Base-by-base conservation (phyloP, 2,329 filamentous ascomycete species). In the Hymenoscyphus albidus region DNA sequence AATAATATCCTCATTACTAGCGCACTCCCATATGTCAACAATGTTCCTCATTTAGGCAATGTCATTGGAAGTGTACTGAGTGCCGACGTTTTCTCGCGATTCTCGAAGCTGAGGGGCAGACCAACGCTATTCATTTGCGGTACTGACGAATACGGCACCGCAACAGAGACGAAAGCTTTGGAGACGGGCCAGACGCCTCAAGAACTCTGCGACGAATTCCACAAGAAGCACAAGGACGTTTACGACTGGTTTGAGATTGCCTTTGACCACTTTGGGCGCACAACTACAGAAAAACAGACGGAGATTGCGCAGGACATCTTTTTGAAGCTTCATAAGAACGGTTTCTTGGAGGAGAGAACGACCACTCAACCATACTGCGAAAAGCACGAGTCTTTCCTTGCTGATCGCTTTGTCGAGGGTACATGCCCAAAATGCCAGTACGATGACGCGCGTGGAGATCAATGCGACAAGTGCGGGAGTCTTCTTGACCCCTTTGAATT, bases 191-290 rank as follows among this genome's bases (percentile, higher is more conserved):
- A 93, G 68, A 92, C 89, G 13, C 93, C 94, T 27, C 84, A 90
- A 73, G 85, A 93, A 75, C 86, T 98, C 13, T 97, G 94, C 81
- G 87, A 91, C 78, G 96, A 97, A 80, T 97, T 96, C 81, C 91
- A 96, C 80, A 87, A 87, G 73, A 87, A 96, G 65, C 94, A 97
- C 79, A 88, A 92, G 73, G 91, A 90, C 59, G 90, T 97, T 70
- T 98, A 98, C 78, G 86, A 96, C 77, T 97, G 94, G 92, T 99
- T 99, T 80, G 87, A 93, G 75, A 94, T 98, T 74, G 88, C 85
- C 65, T 98, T 98, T 76, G 94, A 98, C 79, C 89, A 93, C 78
- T 99, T 98, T 76, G 95, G 93, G 68, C 89, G 93, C 65, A 98
- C 95, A 5, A 92, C 93, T 2, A 98, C 94, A 18, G 79, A 85